These are phyloP conservation scores for Orychophragmus violaceus DNA, from an alignment of 345 rosid species.

Conservation along the genomic window DNA sequence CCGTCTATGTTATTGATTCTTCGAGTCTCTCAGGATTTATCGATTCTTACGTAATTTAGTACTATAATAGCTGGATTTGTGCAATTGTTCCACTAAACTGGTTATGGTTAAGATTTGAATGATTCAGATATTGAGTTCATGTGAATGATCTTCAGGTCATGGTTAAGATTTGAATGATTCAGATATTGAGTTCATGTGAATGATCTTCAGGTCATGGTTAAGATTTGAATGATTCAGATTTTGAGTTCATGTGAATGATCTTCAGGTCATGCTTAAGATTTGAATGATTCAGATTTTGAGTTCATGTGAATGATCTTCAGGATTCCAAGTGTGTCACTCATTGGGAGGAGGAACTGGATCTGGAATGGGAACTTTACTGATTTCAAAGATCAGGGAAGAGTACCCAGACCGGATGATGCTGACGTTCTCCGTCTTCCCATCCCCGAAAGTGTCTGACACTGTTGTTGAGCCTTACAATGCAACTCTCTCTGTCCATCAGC, in stretches of 20 bases:
- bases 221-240: too few relatives aligned
- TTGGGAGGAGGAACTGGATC: conserved; percentile 72
- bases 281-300: too few relatives aligned
- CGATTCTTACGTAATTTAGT: not conserved
- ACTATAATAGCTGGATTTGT: not conserved
- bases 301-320: conserved; percentile 28
- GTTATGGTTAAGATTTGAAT: not conserved
- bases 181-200: too few relatives aligned
- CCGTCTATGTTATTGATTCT: not conserved
- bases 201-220: too few relatives aligned
- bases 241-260: too few relatives aligned
- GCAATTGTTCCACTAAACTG: too few relatives aligned
- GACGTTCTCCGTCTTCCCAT: conserved; percentile 62
- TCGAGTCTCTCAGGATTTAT: too few relatives aligned
- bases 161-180: too few relatives aligned
- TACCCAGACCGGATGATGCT: conserved; percentile 72
- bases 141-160: too few relatives aligned
- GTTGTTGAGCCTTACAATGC: conserved; percentile 76
- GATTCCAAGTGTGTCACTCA: conserved; percentile 70
- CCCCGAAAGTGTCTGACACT: conserved; percentile 68
- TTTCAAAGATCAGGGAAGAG: conserved; percentile 65
- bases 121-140: too few relatives aligned
- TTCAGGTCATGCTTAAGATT: too few relatives aligned
- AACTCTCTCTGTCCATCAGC: conserved; percentile 69
- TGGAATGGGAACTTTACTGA: conserved; percentile 68